Percentiles rank a stretch among this genome's conserved stretches.
Conservation (phyloP, 805 yeast species). For the Starmera caribaea region DNA sequence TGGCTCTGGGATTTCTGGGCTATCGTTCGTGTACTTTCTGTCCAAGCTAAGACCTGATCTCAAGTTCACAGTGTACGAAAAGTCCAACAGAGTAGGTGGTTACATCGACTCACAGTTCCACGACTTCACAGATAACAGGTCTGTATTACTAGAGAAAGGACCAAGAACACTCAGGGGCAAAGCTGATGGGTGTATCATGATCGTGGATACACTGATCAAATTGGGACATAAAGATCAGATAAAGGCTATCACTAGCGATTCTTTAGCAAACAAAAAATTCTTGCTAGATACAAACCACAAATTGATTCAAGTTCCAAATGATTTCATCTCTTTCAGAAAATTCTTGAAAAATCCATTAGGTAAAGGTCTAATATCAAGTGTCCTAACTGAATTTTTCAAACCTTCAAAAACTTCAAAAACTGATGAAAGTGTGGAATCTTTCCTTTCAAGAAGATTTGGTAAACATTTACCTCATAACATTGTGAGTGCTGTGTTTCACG, state of each 20-base stretch:
- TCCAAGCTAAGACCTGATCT: conserved; percentile 71
- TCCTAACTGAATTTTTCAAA: conserved; percentile 42
- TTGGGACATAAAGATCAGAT: conserved; percentile 41
- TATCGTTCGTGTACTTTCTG: conserved; percentile 63
- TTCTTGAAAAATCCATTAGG: conserved; percentile 34
- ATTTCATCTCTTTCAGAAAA: conserved; percentile 23
- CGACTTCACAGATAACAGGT: conserved; percentile 18
- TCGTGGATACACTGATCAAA: conserved; percentile 45
- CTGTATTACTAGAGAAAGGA: conserved; percentile 58
- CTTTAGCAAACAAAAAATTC: conserved; percentile 67
- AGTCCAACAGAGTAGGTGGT: conserved; percentile 56
- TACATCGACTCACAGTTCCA: conserved; percentile 52
- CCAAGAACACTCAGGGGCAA: conserved; percentile 86
- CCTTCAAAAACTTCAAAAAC: conserved; percentile 16
- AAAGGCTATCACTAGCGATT: conserved; percentile 44
- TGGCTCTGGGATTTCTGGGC: conserved; percentile 87
- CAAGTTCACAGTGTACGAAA: conserved; percentile 52
- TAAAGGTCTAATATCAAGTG: conserved; percentile 32
- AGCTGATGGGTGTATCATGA: conserved; percentile 65
- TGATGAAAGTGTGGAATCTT: conserved; percentile 69
- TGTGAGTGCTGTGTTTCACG: conserved; percentile 76
- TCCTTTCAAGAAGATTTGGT: conserved; percentile 65
- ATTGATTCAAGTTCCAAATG: conserved; percentile 47
- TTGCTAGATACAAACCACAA: conserved; percentile 36
- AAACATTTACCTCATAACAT: conserved; percentile 40